Evolutionary conservation across 371 early-diverging fungal genomes (phyloP).

Genomic region (Sporodiniella umbellata): DNA sequence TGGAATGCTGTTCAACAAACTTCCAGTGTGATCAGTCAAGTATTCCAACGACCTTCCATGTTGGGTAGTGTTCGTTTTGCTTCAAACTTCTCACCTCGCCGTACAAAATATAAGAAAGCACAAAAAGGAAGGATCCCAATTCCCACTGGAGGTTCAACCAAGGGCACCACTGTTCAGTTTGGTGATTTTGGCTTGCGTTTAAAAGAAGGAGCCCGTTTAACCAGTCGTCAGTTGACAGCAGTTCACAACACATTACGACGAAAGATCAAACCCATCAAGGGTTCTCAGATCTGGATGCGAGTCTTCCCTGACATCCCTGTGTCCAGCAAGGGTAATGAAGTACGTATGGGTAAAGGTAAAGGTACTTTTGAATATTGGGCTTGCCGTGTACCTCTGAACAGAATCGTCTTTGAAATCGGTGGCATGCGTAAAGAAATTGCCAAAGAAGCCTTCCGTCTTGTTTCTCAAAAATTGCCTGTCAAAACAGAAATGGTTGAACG

Average conservation of each 20-base stretch:
- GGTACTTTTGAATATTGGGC: conserved; percentile 93
- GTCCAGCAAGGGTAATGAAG: conserved; percentile 87
- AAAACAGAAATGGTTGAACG: conserved; percentile 73
- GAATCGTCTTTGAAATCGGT: conserved; percentile 85
- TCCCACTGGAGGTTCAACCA: conserved; percentile 78
- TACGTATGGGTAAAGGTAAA: conserved; percentile 98
- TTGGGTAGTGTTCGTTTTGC: conserved; percentile 39
- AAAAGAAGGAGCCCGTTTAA: conserved; percentile 78
- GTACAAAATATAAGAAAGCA: conserved; percentile 81
- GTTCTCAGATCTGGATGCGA: conserved; percentile 80
- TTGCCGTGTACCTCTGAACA: conserved; percentile 83
- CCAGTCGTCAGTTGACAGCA: conserved; percentile 81
- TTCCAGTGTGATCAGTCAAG: conserved; percentile 10
- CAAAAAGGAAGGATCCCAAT: conserved; percentile 87
- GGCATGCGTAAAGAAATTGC: conserved; percentile 77
- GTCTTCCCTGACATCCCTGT: conserved; percentile 94
- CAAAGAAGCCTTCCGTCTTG: conserved; percentile 75
- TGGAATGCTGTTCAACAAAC: conserved; percentile 11
- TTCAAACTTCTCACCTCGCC: conserved; percentile 73
- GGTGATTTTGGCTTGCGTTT: conserved; percentile 91
- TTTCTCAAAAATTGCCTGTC: conserved; percentile 70
- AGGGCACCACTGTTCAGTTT: conserved; percentile 83
- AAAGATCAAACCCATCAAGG: conserved; percentile 87
- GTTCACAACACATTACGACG: conserved; percentile 73
- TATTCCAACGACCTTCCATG: conserved; percentile 5